Evolutionary conservation across 257 asterid genomes (phyloP).

Genomic region (Solanum gandarillasii): DNA sequence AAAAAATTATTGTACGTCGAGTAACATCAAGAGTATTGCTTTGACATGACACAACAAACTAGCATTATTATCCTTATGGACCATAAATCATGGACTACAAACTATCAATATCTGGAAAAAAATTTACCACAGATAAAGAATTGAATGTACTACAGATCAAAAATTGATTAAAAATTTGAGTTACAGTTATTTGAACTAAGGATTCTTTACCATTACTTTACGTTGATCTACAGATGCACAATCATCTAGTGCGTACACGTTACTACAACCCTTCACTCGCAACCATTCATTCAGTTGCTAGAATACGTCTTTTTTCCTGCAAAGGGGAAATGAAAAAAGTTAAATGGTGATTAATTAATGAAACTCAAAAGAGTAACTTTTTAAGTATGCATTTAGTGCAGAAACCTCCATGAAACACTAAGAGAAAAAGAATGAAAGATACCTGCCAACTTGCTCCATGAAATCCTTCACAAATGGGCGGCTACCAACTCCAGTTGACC

Average conservation of each 20-base stretch:
- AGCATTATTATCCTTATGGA: background rate
- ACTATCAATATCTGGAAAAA: background rate
- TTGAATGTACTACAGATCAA: background rate
- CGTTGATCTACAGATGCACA: slow-evolving; percentile 89
- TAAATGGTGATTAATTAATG: background rate
- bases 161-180: background rate
- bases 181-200: background rate
- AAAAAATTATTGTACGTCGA: background rate
- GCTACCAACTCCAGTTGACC: slow-evolving; percentile 98
- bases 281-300: slow-evolving; percentile 93
- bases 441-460: slow-evolving; percentile 92
- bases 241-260: slow-evolving; percentile 78
- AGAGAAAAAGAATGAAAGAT: background rate
- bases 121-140: background rate
- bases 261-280: slow-evolving; percentile 60
- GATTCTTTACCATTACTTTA: slow-evolving; percentile 63
- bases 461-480: slow-evolving; percentile 78
- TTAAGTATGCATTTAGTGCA: background rate
- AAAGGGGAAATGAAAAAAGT: background rate
- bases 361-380: background rate
- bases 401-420: background rate
- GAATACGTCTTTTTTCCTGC: slow-evolving; percentile 69
- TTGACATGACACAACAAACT: background rate
- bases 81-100: background rate
- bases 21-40: background rate